phyloP scores from a whole-genome alignment of 2,329 filamentous ascomycete species.

The Bipolaris cookei region DNA sequence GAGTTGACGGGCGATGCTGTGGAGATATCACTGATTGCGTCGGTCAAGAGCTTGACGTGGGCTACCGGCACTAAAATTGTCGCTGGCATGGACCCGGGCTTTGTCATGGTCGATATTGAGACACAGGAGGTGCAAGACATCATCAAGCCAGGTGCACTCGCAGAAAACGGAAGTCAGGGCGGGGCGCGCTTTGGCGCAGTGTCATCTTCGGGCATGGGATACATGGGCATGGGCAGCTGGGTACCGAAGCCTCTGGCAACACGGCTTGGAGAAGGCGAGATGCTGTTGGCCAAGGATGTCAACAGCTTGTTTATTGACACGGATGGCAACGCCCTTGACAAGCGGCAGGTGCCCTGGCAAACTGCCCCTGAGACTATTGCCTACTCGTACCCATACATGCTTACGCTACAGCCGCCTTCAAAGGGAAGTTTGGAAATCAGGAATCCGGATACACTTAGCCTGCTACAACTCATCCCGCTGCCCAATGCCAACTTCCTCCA shows the following conservation, averaged over 20 bases:
- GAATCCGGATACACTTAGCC: conserved; percentile 88
- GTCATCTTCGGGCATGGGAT: conserved; percentile 87
- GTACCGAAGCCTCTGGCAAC: conserved; percentile 89
- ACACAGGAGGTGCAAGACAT: conserved; percentile 78
- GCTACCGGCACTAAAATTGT: conserved; percentile 84
- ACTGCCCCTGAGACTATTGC: conserved; percentile 87
- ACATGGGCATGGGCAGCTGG: conserved; percentile 92
- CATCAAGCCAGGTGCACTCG: conserved; percentile 74
- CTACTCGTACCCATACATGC: conserved; percentile 94
- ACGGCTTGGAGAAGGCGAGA: conserved; percentile 78
- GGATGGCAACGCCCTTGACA: conserved; percentile 79
- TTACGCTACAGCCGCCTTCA: conserved; percentile 81
- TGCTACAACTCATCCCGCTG: conserved; percentile 83
- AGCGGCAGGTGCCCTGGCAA: conserved; percentile 90
- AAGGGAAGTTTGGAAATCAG: conserved; percentile 89
- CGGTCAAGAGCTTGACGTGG: conserved; percentile 90
- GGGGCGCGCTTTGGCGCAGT: conserved; percentile 81
- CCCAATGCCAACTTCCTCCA: conserved; percentile 84
- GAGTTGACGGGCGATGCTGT: conserved; percentile 76
- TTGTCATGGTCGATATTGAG: conserved; percentile 84
- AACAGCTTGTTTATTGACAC: conserved; percentile 91
- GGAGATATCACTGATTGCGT: conserved; percentile 81
- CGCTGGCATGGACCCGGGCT: conserved; percentile 89
- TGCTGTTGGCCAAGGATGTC: conserved; percentile 96
- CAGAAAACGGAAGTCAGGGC: conserved; percentile 68